Conservation (phyloP, 129 eudicot species). For the Scalesia atractyloides region DNA sequence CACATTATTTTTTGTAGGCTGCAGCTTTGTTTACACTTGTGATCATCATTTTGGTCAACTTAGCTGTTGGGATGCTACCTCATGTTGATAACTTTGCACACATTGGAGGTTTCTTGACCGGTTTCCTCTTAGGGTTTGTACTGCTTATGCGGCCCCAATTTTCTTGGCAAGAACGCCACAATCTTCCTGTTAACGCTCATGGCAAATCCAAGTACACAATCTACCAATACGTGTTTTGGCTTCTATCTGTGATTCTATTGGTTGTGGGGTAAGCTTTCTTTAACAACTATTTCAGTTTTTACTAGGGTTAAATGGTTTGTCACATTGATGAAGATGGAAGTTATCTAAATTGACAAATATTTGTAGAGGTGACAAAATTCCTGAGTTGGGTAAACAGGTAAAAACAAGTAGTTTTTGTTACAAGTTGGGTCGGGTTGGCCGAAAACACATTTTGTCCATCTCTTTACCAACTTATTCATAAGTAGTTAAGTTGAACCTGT, state of each 20-base stretch:
- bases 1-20: slow-evolving; percentile 39
- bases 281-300: neutral
- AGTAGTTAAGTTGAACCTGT: neutral
- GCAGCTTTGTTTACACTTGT: slow-evolving; percentile 77
- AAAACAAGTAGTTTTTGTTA: too few species aligned
- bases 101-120: slow-evolving; percentile 79
- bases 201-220: slow-evolving; percentile 58
- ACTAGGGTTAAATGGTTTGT: neutral
- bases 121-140: slow-evolving; percentile 83
- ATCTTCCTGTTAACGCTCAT: slow-evolving; percentile 51
- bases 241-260: slow-evolving; percentile 50
- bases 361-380: too few species aligned
- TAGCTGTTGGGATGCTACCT: slow-evolving; percentile 90
- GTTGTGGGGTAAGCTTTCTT: slow-evolving; percentile 65
- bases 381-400: too few species aligned
- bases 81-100: slow-evolving; percentile 91
- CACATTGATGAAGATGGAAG: too few species aligned
- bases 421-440: too few species aligned
- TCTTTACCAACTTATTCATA: too few species aligned
- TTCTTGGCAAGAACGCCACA: slow-evolving; percentile 64
- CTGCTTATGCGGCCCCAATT: slow-evolving; percentile 71
- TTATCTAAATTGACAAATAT: too few species aligned
- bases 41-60: slow-evolving; percentile 66
- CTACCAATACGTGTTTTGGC: slow-evolving; percentile 57
- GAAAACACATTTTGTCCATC: too few species aligned